These are phyloP conservation scores for Talaromyces amestolkiae DNA, from an alignment of 2,329 filamentous ascomycete species.

Conservation along the genomic window DNA sequence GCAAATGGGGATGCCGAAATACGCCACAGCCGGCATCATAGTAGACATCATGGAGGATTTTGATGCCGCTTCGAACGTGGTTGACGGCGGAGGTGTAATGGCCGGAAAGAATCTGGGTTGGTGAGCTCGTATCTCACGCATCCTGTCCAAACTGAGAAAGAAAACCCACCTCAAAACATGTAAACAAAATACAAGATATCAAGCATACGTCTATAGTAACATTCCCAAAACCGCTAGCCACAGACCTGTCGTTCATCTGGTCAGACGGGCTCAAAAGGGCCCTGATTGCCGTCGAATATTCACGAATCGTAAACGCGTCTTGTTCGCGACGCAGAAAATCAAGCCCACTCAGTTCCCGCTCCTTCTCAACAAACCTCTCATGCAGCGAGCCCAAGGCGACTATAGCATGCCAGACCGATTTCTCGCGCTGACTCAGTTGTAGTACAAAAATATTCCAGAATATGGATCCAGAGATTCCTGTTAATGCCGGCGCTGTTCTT, in stretches of 20 bases:
- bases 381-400: conserved; percentile 31
- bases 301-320: conserved; percentile 8
- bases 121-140: background rate
- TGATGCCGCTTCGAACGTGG: conserved; percentile 24
- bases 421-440: conserved; percentile 29
- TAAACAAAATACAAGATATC: conserved; percentile 28
- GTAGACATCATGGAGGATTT: conserved; percentile 23
- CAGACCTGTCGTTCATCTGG: too few species aligned
- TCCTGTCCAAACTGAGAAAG: background rate
- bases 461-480: conserved; percentile 27
- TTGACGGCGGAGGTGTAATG: conserved; percentile 25
- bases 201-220: conserved; percentile 21
- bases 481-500: conserved; percentile 27
- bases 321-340: background rate
- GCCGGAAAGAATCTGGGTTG: conserved; percentile 24
- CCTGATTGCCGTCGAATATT: conserved; percentile 12
- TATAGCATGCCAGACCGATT: conserved; percentile 27
- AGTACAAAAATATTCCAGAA: conserved; percentile 29
- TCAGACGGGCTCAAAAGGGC: background rate
- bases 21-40: conserved; percentile 10
- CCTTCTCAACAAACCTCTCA: conserved; percentile 23
- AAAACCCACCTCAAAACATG: conserved; percentile 26
- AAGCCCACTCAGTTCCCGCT: background rate
- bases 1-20: conserved; percentile 20
- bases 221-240: background rate